Base-by-base conservation (phyloP, 2,329 filamentous ascomycete species). In the Coleophoma cylindrospora region DNA sequence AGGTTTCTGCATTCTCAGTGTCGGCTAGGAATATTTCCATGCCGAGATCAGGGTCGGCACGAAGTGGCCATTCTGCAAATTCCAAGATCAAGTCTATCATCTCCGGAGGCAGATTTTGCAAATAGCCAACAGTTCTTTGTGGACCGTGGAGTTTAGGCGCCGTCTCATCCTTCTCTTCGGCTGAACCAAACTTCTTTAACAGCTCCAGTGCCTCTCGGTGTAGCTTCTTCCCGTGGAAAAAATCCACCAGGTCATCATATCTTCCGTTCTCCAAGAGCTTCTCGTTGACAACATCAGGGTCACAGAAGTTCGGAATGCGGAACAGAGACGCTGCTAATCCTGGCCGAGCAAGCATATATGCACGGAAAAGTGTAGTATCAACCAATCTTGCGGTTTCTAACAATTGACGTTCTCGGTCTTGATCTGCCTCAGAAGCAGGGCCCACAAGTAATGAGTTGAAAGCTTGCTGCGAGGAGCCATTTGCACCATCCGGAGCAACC, bases 1-100 rank as follows among this genome's bases (percentile, higher is more conserved):
- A 69, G 0, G 84, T 90, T 72, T 97, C 94, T 1, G 94, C 91
- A 62, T 97, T 97, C 64, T 96, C 90, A 1, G 90, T 94, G 65
- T 99, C 94, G 1, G 89, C 89, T 0, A 94, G 71, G 68, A 99
- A 99, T 0, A 99, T 80, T 56, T 96, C 90, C 87, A 99, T 95
- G 4, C 87, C 91, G 37, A 89, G 71, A 2, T 83, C 77, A 0
- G 90, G 82, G 54, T 89, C 83, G 13, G 77, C 79, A 49, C 80
- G 77, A 14, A 99, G 68, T 0, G 91, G 89, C 94, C 94, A 99
- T 57, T 87, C 85, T 0, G 89, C 87, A 64, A 95, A 95, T 66
- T 96, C 89, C 4, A 99, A 76, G 15, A 97, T 90, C 22, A 97
- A 77, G 60, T 96, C 91, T 48, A 96, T 89, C 70, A 91, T 83